Percentiles rank a stretch among this genome's conserved stretches.
phyloP scores from a whole-genome alignment of 345 rosid genomes.

The Tarenaya hassleriana region DNA sequence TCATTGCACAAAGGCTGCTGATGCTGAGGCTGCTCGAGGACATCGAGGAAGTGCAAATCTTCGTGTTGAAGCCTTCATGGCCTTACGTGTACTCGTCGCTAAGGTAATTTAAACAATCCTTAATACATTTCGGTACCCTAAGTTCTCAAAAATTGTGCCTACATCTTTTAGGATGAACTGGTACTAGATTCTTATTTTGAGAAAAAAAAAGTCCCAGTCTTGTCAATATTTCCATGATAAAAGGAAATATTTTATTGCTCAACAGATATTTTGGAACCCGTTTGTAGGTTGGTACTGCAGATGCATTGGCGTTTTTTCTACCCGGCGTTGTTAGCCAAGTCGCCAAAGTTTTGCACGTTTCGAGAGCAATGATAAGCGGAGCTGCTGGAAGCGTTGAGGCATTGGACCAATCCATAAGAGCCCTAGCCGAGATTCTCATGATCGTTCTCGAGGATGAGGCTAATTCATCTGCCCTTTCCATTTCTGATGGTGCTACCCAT shows the following conservation, averaged over 20 bases:
- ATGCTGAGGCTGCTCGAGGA: constrained; percentile 71
- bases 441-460: constrained; percentile 72
- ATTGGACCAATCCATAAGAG: constrained; percentile 74
- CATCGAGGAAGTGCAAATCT: constrained; percentile 77
- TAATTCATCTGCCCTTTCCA: constrained; percentile 39
- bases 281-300: constrained; percentile 80
- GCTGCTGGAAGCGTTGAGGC: constrained; percentile 90
- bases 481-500: constrained; percentile 24
- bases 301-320: constrained; percentile 86
- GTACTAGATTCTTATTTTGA: too few species aligned
- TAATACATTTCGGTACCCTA: not conserved
- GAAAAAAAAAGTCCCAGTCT: too few species aligned
- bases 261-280: too few species aligned
- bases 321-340: constrained; percentile 94
- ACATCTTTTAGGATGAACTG: too few species aligned
- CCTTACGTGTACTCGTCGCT: constrained; percentile 74
- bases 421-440: constrained; percentile 86
- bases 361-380: constrained; percentile 77
- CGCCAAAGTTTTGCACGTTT: constrained; percentile 64
- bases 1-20: constrained; percentile 63
- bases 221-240: too few species aligned
- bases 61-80: constrained; percentile 68
- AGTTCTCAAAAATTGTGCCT: not conserved
- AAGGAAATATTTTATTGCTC: too few species aligned
- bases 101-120: constrained; percentile 44